Percentiles rank a stretch among this genome's conserved stretches.
Evolutionary conservation across 305 asterid genomes (phyloP).

Genomic region (Vinca major): DNA sequence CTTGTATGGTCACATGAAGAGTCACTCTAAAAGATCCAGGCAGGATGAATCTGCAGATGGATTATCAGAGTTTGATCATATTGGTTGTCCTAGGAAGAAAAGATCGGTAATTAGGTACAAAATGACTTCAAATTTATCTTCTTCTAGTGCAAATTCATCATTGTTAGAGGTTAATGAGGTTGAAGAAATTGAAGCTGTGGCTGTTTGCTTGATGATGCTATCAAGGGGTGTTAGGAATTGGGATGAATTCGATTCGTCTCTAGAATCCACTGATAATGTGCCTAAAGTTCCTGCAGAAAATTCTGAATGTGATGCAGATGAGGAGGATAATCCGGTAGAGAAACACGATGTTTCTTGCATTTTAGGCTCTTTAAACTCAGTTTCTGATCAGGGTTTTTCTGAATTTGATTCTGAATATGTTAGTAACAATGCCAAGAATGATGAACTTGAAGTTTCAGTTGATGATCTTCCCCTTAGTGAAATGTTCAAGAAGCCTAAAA

Average conservation of each 20-base stretch:
- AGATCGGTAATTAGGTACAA: constrained; percentile 51
- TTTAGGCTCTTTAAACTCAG: constrained; percentile 9
- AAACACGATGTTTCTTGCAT: constrained; percentile 8
- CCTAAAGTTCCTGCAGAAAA: constrained; percentile 17
- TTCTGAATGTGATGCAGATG: constrained; percentile 10
- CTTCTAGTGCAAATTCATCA: constrained; percentile 21
- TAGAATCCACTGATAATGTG: constrained; percentile 17
- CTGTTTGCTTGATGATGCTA: constrained; percentile 57
- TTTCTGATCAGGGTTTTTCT: constrained; percentile 22
- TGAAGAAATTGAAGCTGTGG: constrained; percentile 46
- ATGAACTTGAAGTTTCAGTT: constrained; percentile 10
- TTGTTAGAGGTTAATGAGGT: constrained; percentile 29
- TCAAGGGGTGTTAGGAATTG: constrained; percentile 42
- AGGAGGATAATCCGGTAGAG: constrained; percentile 3
- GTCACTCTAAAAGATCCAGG: constrained; percentile 48
- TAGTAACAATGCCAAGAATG: constrained; percentile 2
- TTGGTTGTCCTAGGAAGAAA: constrained; percentile 47
- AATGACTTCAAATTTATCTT: constrained; percentile 21
- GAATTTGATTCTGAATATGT: constrained; percentile 17
- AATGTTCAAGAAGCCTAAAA: constrained; percentile 7
- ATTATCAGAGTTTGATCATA: constrained; percentile 33
- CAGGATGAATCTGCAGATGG: constrained; percentile 24
- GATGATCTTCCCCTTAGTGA: constrained; percentile 14
- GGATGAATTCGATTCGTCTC: constrained; percentile 16
- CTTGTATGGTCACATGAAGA: constrained; percentile 83